Evolutionary conservation across 768 basidiomycete species (phyloP), one percentile per base, ranked within the genome.

Genomic region (Tricholomella constricta): DNA sequence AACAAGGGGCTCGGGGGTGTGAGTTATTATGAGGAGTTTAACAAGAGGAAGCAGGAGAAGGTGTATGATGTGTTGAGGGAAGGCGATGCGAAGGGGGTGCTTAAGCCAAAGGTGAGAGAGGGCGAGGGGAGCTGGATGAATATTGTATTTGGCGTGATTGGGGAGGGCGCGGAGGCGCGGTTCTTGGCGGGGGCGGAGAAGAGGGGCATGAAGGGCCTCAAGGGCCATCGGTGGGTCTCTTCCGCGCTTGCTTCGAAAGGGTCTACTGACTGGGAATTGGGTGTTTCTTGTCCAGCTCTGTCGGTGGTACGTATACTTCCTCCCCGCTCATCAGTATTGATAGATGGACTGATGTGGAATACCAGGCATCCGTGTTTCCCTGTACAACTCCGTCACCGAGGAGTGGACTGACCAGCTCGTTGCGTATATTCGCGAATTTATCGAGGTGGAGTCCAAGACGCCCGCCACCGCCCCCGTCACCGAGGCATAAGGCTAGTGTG

Each of bases 41-140:
- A 94, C 69, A 69, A 72, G 62, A 73, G 73, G 56, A 99, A 98
- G 75, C 81, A 86, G 56, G 76, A 82, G 46, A 86, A 84, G 71
- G 65, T 98, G 41, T 98, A 98, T 69, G 73, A 66, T 1, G 86
- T 78, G 4, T 61, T 99, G 55, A 79, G 81, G 58, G 81, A 83
- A 58, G 92, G 92, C 4, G 84, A 87, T 66, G 73, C 71, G 52
- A 79, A 78, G 61, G 92, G 92, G 0, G 72, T 91, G 51, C 83
- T 91, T 61, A 79, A 72, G 60, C 67, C 79, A 19, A 90, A 88
- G 64, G 94, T 96, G 17, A 77, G 82, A 63, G 77, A 79, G 52
- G 88, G 83, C 5, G 84, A 86, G 43, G 81, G 88, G 54, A 98
- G 95, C 70, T 89, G 90, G 85, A 98, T 98, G 96, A 99, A 99